Evolutionary conservation across 176 grass and related monocot species (phyloP).

Genomic region (Carex cristatella): DNA sequence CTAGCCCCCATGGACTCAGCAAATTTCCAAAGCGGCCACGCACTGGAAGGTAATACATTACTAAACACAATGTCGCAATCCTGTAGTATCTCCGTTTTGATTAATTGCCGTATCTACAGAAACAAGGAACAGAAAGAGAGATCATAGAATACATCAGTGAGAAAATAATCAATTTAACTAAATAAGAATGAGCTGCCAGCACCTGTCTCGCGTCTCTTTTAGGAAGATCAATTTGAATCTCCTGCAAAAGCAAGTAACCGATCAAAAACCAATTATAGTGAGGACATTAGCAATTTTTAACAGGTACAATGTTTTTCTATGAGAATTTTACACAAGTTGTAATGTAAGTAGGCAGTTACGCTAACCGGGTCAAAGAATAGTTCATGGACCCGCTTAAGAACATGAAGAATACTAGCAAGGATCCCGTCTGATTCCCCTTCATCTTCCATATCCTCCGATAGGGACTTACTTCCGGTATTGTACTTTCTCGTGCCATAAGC

Average conservation of each 20-base stretch:
- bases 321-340: neutral
- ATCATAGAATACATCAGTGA: neutral
- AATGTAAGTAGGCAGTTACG: neutral
- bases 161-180: neutral
- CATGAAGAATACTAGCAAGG: conserved; percentile 60
- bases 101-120: conserved; percentile 44
- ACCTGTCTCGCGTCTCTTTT: conserved; percentile 61
- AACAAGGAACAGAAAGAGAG: neutral
- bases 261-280: neutral
- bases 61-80: conserved; percentile 74
- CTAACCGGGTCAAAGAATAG: conserved; percentile 74
- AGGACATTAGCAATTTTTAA: neutral
- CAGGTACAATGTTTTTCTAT: neutral
- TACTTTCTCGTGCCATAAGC: conserved; percentile 49
- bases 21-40: conserved; percentile 55
- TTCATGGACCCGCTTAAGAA: conserved; percentile 44
- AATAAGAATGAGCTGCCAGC: neutral
- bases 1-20: conserved; percentile 62
- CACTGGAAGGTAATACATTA: conserved; percentile 37
- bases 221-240: conserved; percentile 29
- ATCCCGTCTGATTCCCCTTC: conserved; percentile 68
- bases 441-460: conserved; percentile 51
- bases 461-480: conserved; percentile 35
- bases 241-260: conserved; percentile 32
- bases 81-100: conserved; percentile 43